Evolutionary conservation across 2,329 filamentous ascomycete genomes (phyloP).

Genomic region (Didymosphaeria variabile): DNA sequence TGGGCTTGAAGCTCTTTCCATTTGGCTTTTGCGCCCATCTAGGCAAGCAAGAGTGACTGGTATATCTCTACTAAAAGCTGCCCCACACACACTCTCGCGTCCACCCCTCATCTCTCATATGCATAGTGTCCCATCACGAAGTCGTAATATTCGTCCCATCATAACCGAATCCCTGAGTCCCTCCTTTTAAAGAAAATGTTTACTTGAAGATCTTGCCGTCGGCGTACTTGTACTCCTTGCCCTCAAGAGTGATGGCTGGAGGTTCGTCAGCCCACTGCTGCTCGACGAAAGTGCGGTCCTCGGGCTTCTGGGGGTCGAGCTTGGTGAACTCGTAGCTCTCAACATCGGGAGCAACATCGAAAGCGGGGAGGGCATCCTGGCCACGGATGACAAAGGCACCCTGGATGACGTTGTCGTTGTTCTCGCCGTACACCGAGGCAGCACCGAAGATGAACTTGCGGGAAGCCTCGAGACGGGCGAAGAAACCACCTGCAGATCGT

Average conservation of each 20-base stretch:
- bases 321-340: conserved; percentile 97
- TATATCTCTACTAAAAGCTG: conserved; percentile 37
- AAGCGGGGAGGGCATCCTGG: conserved; percentile 83
- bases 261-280: conserved; percentile 92
- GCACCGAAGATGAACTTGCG: conserved; percentile 98
- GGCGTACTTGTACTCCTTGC: conserved; percentile 88
- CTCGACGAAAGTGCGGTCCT: conserved; percentile 86
- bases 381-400: conserved; percentile 96
- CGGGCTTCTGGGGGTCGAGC: conserved; percentile 86
- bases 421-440: conserved; percentile 85
- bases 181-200: conserved; percentile 46
- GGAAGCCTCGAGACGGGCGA: conserved; percentile 93
- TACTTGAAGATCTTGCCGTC: conserved; percentile 99
- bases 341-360: conserved; percentile 96
- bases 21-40: conserved; percentile 37
- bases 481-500: conserved; percentile 76
- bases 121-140: conserved; percentile 37
- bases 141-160: conserved; percentile 47
- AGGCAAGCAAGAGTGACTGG: conserved; percentile 34
- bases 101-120: conserved; percentile 39
- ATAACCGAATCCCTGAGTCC: conserved; percentile 34
- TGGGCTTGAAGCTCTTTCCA: conserved; percentile 37
- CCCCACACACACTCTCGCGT: conserved; percentile 23
- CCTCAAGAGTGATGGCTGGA: conserved; percentile 69
- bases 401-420: conserved; percentile 89